These are phyloP conservation scores for Fraxinus sp. DNA, from an alignment of 305 asterid genomes.

Conservation along the genomic window DNA sequence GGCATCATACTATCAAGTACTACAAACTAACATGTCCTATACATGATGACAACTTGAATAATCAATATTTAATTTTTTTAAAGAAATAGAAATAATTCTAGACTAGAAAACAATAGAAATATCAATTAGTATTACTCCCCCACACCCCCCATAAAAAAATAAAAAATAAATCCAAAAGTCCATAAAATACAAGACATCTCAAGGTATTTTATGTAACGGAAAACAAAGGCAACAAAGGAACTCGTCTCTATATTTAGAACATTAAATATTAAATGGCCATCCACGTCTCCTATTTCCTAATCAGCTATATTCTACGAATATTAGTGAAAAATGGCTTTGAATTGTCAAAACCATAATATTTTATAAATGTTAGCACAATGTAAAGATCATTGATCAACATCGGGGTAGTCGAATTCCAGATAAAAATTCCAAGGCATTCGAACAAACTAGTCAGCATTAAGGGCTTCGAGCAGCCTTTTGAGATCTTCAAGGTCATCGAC, in stretches of 20 bases:
- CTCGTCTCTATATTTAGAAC: background rate
- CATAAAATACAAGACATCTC: constrained; percentile 22
- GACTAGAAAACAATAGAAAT: background rate
- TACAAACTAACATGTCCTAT: background rate
- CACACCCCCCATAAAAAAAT: too few relatives aligned
- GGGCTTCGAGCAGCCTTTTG: constrained; percentile 75
- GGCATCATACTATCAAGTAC: too few relatives aligned
- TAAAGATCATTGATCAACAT: background rate
- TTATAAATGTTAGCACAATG: background rate
- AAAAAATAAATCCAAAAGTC: background rate
- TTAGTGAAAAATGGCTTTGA: background rate
- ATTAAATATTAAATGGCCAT: background rate
- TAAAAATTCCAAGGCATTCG: background rate
- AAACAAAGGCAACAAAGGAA: background rate
- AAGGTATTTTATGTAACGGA: background rate
- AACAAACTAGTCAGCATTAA: constrained; percentile 49
- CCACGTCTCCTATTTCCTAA: background rate
- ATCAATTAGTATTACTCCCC: background rate
- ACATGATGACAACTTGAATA: background rate
- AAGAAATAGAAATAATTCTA: background rate
- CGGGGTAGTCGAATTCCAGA: background rate
- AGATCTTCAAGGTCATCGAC: constrained; percentile 76
- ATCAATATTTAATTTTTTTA: background rate
- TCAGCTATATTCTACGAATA: background rate
- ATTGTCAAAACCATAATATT: background rate